These are phyloP conservation scores for Botrytis medusae DNA, from an alignment of 2,329 filamentous ascomycete genomes.

Conservation along the genomic window DNA sequence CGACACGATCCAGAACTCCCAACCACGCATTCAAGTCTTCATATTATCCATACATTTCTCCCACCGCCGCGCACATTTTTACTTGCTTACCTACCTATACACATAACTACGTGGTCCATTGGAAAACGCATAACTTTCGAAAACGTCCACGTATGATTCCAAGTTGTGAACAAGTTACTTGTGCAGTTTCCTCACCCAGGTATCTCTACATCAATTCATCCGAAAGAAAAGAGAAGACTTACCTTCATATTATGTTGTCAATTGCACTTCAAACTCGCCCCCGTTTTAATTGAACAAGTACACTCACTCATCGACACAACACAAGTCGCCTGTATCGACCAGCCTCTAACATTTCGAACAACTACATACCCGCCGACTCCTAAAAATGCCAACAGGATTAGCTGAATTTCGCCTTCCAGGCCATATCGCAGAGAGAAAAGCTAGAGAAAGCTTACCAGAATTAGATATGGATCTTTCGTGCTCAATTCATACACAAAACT, in stretches of 20 bases:
- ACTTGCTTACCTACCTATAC: constrained; percentile 26
- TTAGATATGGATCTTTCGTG: constrained; percentile 37
- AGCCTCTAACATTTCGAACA: neutral
- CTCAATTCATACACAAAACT: constrained; percentile 41
- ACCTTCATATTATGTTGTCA: constrained; percentile 32
- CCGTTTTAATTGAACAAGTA: constrained; percentile 10
- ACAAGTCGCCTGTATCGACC: constrained; percentile 19
- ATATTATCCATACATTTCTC: constrained; percentile 28
- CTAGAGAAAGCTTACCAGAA: constrained; percentile 42
- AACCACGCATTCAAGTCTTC: constrained; percentile 23
- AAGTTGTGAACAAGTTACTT: constrained; percentile 25
- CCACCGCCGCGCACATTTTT: constrained; percentile 23
- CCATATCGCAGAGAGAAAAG: constrained; percentile 52
- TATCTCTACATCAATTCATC: constrained; percentile 25
- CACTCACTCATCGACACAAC: constrained; percentile 9
- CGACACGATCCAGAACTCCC: constrained; percentile 23
- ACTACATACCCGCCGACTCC: neutral
- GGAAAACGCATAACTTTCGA: constrained; percentile 29
- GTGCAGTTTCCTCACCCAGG: constrained; percentile 3
- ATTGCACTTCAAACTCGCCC: constrained; percentile 27
- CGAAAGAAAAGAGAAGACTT: constrained; percentile 25
- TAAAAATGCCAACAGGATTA: constrained; percentile 44
- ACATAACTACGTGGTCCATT: constrained; percentile 34
- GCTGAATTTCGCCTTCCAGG: constrained; percentile 55
- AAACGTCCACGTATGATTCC: constrained; percentile 36